Evolutionary conservation across 306 rosid species (phyloP), one percentile per base, ranked within the genome.

Genomic region (Canavalia ensiformis): DNA sequence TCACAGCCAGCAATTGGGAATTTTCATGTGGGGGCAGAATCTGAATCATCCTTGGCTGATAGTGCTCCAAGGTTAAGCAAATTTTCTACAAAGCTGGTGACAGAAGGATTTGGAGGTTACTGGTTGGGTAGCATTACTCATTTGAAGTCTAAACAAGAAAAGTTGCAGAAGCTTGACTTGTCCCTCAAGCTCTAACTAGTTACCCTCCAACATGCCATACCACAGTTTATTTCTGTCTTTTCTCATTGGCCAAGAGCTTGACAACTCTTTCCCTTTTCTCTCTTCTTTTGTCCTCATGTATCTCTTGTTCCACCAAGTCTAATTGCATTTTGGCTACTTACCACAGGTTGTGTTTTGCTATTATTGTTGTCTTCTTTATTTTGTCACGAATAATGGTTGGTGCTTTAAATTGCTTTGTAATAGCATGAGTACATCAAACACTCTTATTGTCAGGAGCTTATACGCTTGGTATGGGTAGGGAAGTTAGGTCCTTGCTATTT

Each of bases 101-200:
- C 78, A 11, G 90, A 79, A 13, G 85, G 85, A 50, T 71, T 83
- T 65, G 87, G 87, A 71, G 80, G 85, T 31, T 75, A 68, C 76
- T 51, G 84, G 59, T 64, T 83, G 31, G 85, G 73, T 56, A 70
- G 79, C 68, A 69, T 74, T 83, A 12, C 80, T 12, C 85, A 83
- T 86, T 74, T 83, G 72, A 83, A 75, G 54, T 33, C 85, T 70
- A 83, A 86, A 76, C 89, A 83, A 75, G 89, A 83, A 34, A 92
- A 95, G 57, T 82, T 90, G 78, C 90, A 89, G 87, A 92, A 90
- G 77, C 98, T 96, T 81, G 99, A 96, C 90, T 90, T 96, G 86
- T 91, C 98, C 59, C 99, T 96, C 52, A 96, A 88, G 88, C 98
- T 96, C 89, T 93, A 83, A 75, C 29, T 57, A 84, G 76, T 55